A percentile compares a stretch with the other conserved stretches of the same genome.
Conservation (phyloP, 352 stramenopile genomes). For the Phytophthora idaei region DNA sequence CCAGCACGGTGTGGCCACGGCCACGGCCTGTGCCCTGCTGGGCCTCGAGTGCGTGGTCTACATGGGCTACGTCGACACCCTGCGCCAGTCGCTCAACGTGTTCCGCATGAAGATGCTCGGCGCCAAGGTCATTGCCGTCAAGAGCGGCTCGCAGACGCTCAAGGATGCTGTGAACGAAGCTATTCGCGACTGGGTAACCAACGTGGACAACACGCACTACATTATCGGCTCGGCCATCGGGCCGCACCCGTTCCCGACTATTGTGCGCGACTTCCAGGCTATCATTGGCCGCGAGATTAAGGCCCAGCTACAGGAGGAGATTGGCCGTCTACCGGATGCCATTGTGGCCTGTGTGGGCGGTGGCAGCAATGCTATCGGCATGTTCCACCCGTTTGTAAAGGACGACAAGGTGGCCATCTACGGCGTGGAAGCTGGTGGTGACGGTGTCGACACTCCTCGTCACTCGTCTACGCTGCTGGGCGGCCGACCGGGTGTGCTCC, state of each 20-base stretch:
- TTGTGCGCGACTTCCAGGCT: slow-evolving; percentile 98
- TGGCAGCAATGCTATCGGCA: slow-evolving; percentile 98
- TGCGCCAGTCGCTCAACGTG: slow-evolving; percentile 98
- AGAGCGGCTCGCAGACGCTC: slow-evolving; percentile 95
- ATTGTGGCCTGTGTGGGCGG: slow-evolving; percentile 98
- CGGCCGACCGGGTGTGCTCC: slow-evolving; percentile 95
- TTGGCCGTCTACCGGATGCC: slow-evolving; percentile 94
- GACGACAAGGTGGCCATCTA: slow-evolving; percentile 94
- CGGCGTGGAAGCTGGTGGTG: slow-evolving; percentile 96
- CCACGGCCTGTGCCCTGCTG: slow-evolving; percentile 96
- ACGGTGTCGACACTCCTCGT: slow-evolving; percentile 87
- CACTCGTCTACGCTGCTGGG: slow-evolving; percentile 96
- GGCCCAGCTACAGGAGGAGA: slow-evolving; percentile 94
- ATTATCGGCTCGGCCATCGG: slow-evolving; percentile 98
- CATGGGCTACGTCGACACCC: slow-evolving; percentile 98
- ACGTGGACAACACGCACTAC: slow-evolving; percentile 98
- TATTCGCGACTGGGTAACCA: slow-evolving; percentile 98
- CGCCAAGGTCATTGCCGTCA: slow-evolving; percentile 97
- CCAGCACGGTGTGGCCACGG: slow-evolving; percentile 98
- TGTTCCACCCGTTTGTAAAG: slow-evolving; percentile 97
- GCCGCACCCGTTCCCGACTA: slow-evolving; percentile 98
- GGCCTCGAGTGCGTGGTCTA: slow-evolving; percentile 97
- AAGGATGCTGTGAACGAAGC: slow-evolving; percentile 99
- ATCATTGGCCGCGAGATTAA: slow-evolving; percentile 96
- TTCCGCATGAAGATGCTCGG: slow-evolving; percentile 99